Evolutionary conservation across 192 early-diverging fungal species (phyloP).

Genomic region (Chytriomyces hyalinus): DNA sequence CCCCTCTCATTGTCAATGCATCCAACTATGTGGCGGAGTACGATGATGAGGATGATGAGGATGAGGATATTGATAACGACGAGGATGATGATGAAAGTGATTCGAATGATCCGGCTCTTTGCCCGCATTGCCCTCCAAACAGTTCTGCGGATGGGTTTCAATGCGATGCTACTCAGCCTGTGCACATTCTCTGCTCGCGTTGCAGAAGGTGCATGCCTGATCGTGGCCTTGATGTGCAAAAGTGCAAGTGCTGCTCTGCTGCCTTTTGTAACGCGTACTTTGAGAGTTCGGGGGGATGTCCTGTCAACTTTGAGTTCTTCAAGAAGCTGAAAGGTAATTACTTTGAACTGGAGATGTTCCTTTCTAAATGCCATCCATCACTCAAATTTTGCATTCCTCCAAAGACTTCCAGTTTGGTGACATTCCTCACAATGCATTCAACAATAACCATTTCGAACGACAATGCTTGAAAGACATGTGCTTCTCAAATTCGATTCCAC

Average conservation of each 20-base stretch:
- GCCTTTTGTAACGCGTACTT: constrained; percentile 20
- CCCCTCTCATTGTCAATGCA: neutral
- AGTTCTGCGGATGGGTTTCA: constrained; percentile 22
- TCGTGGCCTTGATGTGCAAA: neutral
- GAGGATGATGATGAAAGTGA: constrained; percentile 35
- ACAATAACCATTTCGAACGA: constrained; percentile 13
- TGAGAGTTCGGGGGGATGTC: constrained; percentile 15
- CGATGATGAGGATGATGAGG: constrained; percentile 29
- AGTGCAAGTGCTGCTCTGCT: constrained; percentile 21
- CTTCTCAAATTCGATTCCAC: constrained; percentile 1
- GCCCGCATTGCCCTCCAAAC: constrained; percentile 24
- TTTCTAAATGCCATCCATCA: neutral
- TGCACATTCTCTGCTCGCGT: constrained; percentile 20
- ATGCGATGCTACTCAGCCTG: constrained; percentile 3
- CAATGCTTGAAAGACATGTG: constrained; percentile 1
- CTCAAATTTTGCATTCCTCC: neutral
- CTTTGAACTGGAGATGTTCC: neutral
- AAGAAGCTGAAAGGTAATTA: constrained; percentile 14
- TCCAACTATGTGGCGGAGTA: neutral
- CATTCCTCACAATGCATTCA: constrained; percentile 8
- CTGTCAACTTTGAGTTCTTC: constrained; percentile 6
- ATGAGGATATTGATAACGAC: constrained; percentile 33
- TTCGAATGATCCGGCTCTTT: neutral
- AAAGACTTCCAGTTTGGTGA: constrained; percentile 21
- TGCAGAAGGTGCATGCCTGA: constrained; percentile 20